Base-by-base conservation (phyloP, 768 basidiomycete species). In the Galerina sulciceps region DNA sequence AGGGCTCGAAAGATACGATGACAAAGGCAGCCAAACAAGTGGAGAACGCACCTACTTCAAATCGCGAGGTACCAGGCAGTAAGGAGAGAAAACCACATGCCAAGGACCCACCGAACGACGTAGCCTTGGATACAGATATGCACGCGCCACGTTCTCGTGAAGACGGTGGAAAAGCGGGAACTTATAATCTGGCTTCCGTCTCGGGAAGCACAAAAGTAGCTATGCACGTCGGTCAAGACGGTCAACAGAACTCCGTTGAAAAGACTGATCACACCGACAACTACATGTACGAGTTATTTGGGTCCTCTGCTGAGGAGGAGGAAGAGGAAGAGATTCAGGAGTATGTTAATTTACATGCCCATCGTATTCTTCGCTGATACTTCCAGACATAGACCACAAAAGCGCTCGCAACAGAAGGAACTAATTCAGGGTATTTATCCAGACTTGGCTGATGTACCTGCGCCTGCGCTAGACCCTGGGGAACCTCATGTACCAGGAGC, bases 281-380 rank as follows among this genome's bases (percentile, higher is more conserved):
- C 46, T 53, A 48, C 41, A 51, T 61, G 53, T 49, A 53, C 10
- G 53, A 60, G 37, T 31, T 64, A 11, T 64, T 64, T 22, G 63
- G 63, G 9, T 54, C 59, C 8, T 64, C 15, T 11, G 53, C 57
- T n/a, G 64, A 57, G 10, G 59, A 61, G n/a, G 62, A 62, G 3
- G 45, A 58, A 10, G 53, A 34, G n/a, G 51, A 46, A n/a, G 31
- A 55, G 26, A 11, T 53, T 23, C 41, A 50, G n/a, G 47, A 55
- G 55, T 60, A 57, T 14, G 49, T 37, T n/a, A 41, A n/a, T 6
- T 8, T 34, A 9, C 17, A 8, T 31, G 26, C 26, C 14, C n/a
- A 17, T 23, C 10, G 18, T 5, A 17, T 13, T 13, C 10, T 40
- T 37, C 20, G 13, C 14, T 31, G 26, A 31, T 31, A 31, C 4